phyloP scores from a whole-genome alignment of 805 yeast genomes.

The Candida railenensis region DNA sequence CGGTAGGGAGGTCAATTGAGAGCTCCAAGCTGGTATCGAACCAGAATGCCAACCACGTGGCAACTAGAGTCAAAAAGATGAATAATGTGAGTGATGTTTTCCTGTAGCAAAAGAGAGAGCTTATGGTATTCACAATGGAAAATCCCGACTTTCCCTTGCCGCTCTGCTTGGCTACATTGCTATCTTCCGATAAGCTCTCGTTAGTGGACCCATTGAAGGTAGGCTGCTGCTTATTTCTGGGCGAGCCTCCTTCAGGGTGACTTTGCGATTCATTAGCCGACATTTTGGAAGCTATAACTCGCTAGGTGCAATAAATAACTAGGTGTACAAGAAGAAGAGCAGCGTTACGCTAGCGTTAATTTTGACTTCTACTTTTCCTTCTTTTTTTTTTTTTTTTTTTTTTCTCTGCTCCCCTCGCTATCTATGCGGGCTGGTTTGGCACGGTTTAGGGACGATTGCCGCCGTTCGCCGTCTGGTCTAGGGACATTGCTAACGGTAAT shows the following conservation, averaged over 20 bases:
- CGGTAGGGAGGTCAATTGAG: conserved; percentile 43
- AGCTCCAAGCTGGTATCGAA: conserved; percentile 36
- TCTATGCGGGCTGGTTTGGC: too few species aligned
- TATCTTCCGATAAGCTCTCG: not conserved
- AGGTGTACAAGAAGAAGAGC: too few species aligned
- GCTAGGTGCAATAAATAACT: too few species aligned
- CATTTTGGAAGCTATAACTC: too few species aligned
- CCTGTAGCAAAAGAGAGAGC: conserved; percentile 65
- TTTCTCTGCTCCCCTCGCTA: too few species aligned
- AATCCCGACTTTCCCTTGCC: not conserved
- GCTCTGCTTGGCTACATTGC: not conserved
- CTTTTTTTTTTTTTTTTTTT: too few species aligned
- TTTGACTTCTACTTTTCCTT: too few species aligned
- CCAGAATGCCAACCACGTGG: conserved; percentile 37
- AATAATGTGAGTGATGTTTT: conserved; percentile 66
- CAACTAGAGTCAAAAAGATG: conserved; percentile 46
- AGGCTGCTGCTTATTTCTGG: not conserved
- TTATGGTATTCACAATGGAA: conserved; percentile 25
- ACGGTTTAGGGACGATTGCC: too few species aligned
- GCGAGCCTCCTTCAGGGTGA: not conserved
- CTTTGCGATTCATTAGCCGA: not conserved
- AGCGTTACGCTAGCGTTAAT: too few species aligned
- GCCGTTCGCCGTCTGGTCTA: too few species aligned
- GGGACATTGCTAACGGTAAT: too few species aligned
- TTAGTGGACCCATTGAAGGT: not conserved